Evolutionary conservation across 768 basidiomycete genomes (phyloP), one percentile per base, ranked within the genome.

Genomic region (Boletus rufocinnamomeus): DNA sequence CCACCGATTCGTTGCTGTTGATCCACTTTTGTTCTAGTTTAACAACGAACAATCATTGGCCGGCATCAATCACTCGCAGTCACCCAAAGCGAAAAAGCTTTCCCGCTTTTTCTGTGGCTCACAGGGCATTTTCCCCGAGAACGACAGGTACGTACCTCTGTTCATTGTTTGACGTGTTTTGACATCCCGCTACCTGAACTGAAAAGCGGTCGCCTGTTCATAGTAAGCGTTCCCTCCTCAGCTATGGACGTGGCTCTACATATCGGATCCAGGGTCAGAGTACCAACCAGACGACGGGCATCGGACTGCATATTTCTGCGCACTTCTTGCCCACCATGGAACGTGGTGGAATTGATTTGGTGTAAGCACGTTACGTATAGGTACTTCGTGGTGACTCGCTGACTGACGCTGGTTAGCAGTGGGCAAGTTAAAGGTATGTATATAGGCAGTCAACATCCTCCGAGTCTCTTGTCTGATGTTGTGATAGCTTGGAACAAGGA

Each of bases 301-400:
- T 30, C 30, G 30, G 77, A 3, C 76, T 80, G 0, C 84, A 87
- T 54, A 74, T 89, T 57, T 80, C 92, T 2, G 87, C 89, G 14
- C 80, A 94, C 5, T 97, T 97, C 69, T 94, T 98, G 52, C 91
- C 93, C 8, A 97, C 95, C 0, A 92, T 97, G 7, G 96, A 98
- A 72, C 83, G 96, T 63, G 94, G 97, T 72, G 87, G 89, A 0
- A 88, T 96, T 54, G 95, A 93, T 74, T 76, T 95, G 35, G 86
- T 91, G 88, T 92, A 68, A 73, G 86, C 34, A 54, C 57, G 23
- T 38, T 25, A 35, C 41, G 30, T 45, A 48, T 25, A 28, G 17
- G 13, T 49, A 28, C 25, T 21, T 41, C 2, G 14, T 16, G 6
- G 54, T 51, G 21, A 45, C 44, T 37, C 3, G 30, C 44, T 56